Conservation (phyloP, 345 rosid genomes). For the rapeseed (Brassica napus) region Da-Ae NC_063448.1:3136001-3136500, state of each 20-base stretch:
- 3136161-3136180: too few relatives aligned
- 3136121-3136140: too few relatives aligned
- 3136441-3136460: slow-evolving; percentile 10
- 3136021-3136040: too few relatives aligned
- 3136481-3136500: neutral
- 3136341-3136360: neutral
- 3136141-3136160: too few relatives aligned
- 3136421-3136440: slow-evolving; percentile 23
- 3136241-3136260: slow-evolving; percentile 26
- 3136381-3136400: slow-evolving; percentile 23
- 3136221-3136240: slow-evolving; percentile 19
- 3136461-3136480: neutral
- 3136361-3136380: slow-evolving; percentile 18
- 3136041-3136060: too few relatives aligned
- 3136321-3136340: slow-evolving; percentile 25
- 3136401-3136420: slow-evolving; percentile 14
- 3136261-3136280: slow-evolving; percentile 22
- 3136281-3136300: slow-evolving; percentile 27
- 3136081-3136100: too few relatives aligned
- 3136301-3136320: slow-evolving; percentile 6
- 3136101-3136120: too few relatives aligned
- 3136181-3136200: neutral
- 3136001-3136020: too few relatives aligned
- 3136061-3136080: too few relatives aligned
- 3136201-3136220: neutral